phyloP scores from a whole-genome alignment of 2,329 filamentous ascomycete species.

The Zasmidium angulare region DNA sequence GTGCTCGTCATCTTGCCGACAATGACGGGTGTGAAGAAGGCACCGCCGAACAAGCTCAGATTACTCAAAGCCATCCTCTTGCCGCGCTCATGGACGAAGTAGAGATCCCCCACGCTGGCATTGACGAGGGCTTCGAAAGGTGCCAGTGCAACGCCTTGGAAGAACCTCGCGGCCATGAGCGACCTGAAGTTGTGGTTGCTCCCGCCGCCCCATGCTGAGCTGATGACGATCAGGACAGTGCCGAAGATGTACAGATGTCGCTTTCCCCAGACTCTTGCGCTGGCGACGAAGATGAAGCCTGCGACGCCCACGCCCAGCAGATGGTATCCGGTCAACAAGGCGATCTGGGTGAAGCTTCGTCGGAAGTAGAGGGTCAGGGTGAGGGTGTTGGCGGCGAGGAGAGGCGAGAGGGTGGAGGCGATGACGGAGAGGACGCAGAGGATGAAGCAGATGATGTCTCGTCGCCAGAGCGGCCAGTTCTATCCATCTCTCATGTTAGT shows the following conservation, averaged over 20 bases:
- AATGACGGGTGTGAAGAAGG: slow-evolving; percentile 81
- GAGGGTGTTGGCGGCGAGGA: slow-evolving; percentile 85
- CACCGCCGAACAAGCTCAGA: slow-evolving; percentile 68
- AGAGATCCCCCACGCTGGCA: slow-evolving; percentile 83
- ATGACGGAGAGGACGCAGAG: slow-evolving; percentile 81
- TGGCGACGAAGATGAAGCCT: slow-evolving; percentile 82
- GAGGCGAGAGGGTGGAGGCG: slow-evolving; percentile 77
- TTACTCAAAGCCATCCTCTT: slow-evolving; percentile 82
- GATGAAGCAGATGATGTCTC: slow-evolving; percentile 75
- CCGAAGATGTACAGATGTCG: slow-evolving; percentile 82
- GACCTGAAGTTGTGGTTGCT: slow-evolving; percentile 67
- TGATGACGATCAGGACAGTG: slow-evolving; percentile 68
- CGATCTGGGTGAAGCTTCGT: slow-evolving; percentile 68
- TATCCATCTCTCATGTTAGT: slow-evolving; percentile 31
- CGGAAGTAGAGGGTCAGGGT: slow-evolving; percentile 68
- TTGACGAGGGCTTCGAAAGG: slow-evolving; percentile 91
- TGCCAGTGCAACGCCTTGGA: slow-evolving; percentile 83
- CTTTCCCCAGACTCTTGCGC: slow-evolving; percentile 88
- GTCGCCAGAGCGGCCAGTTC: slow-evolving; percentile 85
- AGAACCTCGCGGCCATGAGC: slow-evolving; percentile 73
- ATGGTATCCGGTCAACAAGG: slow-evolving; percentile 83
- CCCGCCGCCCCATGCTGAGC: slow-evolving; percentile 75
- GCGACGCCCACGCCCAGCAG: slow-evolving; percentile 78
- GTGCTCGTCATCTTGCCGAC: slow-evolving; percentile 79
- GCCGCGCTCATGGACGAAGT: slow-evolving; percentile 80